Evolutionary conservation across 2,329 filamentous ascomycete genomes (phyloP).

Genomic region (Penicillium paneum): DNA sequence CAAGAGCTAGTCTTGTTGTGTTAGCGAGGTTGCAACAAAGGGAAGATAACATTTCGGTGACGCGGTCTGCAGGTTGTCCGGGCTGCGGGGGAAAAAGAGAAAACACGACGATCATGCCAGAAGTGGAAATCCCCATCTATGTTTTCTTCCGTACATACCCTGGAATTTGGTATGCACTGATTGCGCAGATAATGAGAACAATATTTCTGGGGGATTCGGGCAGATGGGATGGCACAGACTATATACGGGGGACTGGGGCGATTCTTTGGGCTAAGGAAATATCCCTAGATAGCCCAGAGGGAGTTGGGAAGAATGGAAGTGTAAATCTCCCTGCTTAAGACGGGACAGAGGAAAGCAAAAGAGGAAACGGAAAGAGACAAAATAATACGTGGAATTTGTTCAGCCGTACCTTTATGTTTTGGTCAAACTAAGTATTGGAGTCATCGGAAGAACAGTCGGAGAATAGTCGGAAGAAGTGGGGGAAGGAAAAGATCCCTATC

Average conservation of each 20-base stretch:
- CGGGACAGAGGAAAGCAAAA: not conserved
- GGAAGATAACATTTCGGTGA: conserved; percentile 20
- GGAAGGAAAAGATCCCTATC: not conserved
- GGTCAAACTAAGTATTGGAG: not conserved
- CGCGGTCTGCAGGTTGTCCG: conserved; percentile 20
- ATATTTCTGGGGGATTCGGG: not conserved
- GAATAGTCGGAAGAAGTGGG: conserved; percentile 1
- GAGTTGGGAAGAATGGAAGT: conserved; percentile 6
- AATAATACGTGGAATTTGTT: not conserved
- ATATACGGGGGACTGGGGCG: not conserved
- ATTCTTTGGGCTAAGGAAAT: conserved; percentile 6
- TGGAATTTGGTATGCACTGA: conserved; percentile 9
- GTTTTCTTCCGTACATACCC: conserved; percentile 16
- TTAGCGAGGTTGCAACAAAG: conserved; percentile 21
- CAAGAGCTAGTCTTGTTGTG: not conserved
- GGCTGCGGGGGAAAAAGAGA: conserved; percentile 11
- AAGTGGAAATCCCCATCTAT: conserved; percentile 11
- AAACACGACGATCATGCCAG: conserved; percentile 27
- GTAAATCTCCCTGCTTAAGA: conserved; percentile 2
- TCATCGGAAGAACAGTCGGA: not conserved
- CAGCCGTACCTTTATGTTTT: not conserved
- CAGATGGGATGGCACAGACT: not conserved
- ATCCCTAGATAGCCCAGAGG: conserved; percentile 8
- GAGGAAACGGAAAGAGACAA: not conserved
- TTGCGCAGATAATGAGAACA: conserved; percentile 4